phyloP scores from a whole-genome alignment of 2,329 filamentous ascomycete species.

The Aureobasidium pullulans region DNA sequence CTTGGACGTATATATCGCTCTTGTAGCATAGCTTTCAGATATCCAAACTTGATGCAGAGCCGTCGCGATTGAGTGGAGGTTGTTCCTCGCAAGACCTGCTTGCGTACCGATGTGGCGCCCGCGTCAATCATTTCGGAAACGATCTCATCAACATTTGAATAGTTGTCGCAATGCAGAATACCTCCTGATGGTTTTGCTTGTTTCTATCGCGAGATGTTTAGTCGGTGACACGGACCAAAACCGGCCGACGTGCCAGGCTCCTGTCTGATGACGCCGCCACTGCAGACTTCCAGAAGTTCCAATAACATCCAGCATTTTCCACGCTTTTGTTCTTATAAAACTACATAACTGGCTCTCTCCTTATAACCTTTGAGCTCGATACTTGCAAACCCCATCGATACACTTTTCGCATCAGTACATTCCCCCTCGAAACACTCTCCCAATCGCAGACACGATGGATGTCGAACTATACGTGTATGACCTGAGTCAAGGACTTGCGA shows the following conservation, averaged over 20 bases:
- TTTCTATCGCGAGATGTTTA: not conserved
- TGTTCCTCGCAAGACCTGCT: too few relatives aligned
- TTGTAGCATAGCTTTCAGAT: too few relatives aligned
- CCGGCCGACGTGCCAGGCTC: slow-evolving; percentile 15
- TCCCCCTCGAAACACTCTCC: too few relatives aligned
- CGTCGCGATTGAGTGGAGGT: too few relatives aligned
- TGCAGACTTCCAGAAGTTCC: not conserved
- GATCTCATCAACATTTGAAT: not conserved
- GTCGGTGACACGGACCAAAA: slow-evolving; percentile 12
- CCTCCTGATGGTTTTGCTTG: not conserved
- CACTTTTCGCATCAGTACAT: too few relatives aligned
- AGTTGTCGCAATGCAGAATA: not conserved
- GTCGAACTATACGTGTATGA: slow-evolving; percentile 47
- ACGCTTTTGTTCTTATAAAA: not conserved
- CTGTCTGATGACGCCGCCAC: slow-evolving; percentile 7
- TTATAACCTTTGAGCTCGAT: not conserved
- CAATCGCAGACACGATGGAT: slow-evolving; percentile 31
- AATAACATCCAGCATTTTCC: slow-evolving; percentile 13
- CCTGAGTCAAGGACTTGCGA: slow-evolving; percentile 36
- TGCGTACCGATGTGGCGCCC: too few relatives aligned
- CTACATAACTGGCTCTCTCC: not conserved
- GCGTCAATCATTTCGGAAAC: too few relatives aligned
- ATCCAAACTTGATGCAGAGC: too few relatives aligned
- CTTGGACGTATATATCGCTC: too few relatives aligned
- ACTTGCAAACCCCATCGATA: not conserved